Evolutionary conservation across 768 basidiomycete genomes (phyloP).

Genomic region (Phlebiopsis gigantea): DNA sequence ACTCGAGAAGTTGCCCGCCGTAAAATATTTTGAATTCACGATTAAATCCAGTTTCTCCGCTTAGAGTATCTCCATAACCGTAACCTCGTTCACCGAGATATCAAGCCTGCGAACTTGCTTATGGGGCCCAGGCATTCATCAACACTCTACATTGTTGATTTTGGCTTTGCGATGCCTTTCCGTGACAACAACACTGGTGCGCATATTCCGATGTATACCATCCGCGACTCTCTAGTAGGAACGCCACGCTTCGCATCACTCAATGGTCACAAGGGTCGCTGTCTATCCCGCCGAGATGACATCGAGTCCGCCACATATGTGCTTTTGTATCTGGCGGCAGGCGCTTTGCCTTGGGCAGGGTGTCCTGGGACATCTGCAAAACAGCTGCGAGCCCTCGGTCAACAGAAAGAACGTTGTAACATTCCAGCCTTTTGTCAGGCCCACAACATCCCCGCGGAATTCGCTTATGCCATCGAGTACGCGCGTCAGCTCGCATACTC

Average conservation of each 20-base stretch:
- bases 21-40: too few species aligned
- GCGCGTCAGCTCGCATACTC: too few species aligned
- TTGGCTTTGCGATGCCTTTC: neutral
- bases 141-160: neutral
- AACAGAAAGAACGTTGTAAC: too few species aligned
- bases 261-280: neutral
- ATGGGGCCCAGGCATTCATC: neutral
- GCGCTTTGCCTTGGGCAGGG: neutral
- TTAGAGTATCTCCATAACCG: neutral
- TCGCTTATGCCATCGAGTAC: too few species aligned
- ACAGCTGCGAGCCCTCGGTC: too few species aligned
- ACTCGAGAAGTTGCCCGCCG: neutral
- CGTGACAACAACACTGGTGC: neutral
- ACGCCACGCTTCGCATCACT: neutral
- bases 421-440: too few species aligned
- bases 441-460: neutral
- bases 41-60: neutral
- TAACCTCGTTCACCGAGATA: neutral
- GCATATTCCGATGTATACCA: neutral
- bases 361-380: too few species aligned
- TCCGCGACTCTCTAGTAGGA: neutral
- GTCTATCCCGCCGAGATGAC: neutral
- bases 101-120: neutral
- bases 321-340: neutral
- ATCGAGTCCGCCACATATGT: neutral